Conservation (phyloP, 371 early-diverging fungal genomes). For the Zopfochytrium polystomum region DNA sequence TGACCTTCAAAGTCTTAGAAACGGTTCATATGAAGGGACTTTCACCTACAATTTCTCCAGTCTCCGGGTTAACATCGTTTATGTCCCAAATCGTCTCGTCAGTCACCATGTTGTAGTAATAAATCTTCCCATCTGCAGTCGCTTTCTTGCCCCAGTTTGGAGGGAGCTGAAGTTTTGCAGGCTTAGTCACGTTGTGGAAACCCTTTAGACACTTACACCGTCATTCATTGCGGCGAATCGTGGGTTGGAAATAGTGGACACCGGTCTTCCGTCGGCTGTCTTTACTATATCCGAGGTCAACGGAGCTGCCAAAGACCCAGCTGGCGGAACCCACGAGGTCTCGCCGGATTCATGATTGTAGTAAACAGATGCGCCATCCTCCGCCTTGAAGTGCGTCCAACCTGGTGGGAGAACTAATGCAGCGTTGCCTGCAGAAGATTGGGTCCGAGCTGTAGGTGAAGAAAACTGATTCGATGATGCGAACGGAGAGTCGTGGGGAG, state of each 20-base stretch:
- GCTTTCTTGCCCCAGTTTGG: slow-evolving; percentile 63
- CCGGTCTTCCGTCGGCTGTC: not conserved
- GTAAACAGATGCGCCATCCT: slow-evolving; percentile 38
- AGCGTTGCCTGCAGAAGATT: not conserved
- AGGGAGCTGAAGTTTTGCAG: slow-evolving; percentile 35
- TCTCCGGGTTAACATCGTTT: slow-evolving; percentile 36
- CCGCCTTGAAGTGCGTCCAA: slow-evolving; percentile 36
- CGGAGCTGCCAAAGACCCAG: not conserved
- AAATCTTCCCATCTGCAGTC: slow-evolving; percentile 54
- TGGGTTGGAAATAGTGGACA: not conserved
- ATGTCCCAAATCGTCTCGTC: slow-evolving; percentile 55
- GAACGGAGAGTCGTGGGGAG: slow-evolving; percentile 14
- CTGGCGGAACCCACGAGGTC: slow-evolving; percentile 36
- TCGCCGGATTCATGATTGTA: slow-evolving; percentile 33
- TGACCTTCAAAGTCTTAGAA: slow-evolving; percentile 6
- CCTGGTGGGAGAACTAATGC: slow-evolving; percentile 25
- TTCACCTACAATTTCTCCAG: slow-evolving; percentile 33
- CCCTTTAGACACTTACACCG: slow-evolving; percentile 10
- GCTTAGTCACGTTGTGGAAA: not conserved
- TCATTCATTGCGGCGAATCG: slow-evolving; percentile 16
- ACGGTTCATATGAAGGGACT: too few relatives aligned
- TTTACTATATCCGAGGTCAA: not conserved
- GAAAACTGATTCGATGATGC: too few relatives aligned
- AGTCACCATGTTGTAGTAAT: slow-evolving; percentile 58
- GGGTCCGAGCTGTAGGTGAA: not conserved